phyloP scores from a whole-genome alignment of 345 rosid genomes.

The Jatropha curcas region DNA sequence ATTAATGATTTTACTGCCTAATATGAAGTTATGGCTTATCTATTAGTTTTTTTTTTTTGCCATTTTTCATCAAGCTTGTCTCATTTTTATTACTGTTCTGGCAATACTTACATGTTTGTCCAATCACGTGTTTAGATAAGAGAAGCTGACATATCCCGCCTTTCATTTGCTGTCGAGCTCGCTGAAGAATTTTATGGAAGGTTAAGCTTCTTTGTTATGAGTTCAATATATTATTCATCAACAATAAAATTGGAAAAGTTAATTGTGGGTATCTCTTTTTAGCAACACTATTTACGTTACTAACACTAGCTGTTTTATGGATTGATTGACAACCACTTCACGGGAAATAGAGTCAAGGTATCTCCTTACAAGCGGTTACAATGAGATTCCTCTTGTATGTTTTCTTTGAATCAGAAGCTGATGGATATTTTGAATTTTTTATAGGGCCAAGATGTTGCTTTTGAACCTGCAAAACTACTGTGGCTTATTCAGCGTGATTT shows the following conservation, averaged over 20 bases:
- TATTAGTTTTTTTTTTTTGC: background rate
- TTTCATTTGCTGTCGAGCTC: slow-evolving; percentile 98
- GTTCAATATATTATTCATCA: slow-evolving; percentile 5
- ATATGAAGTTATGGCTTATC: slow-evolving; percentile 2
- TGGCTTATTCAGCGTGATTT: slow-evolving; percentile 99
- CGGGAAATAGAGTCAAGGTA: slow-evolving; percentile 89
- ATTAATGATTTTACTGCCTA: slow-evolving; percentile 1
- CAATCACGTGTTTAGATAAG: slow-evolving; percentile 58
- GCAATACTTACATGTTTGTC: slow-evolving; percentile 17
- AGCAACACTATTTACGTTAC: slow-evolving; percentile 7
- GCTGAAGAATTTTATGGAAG: slow-evolving; percentile 99
- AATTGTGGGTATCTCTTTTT: slow-evolving; percentile 8
- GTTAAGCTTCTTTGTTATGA: slow-evolving; percentile 39
- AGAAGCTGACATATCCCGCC: slow-evolving; percentile 97
- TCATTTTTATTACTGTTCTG: slow-evolving; percentile 13
- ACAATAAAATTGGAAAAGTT: background rate
- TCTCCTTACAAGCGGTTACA: slow-evolving; percentile 26
- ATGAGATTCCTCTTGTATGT: slow-evolving; percentile 16
- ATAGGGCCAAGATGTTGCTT: slow-evolving; percentile 97
- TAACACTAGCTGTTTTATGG: slow-evolving; percentile 43
- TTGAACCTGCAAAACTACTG: slow-evolving; percentile 91
- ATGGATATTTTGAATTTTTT: slow-evolving; percentile 28
- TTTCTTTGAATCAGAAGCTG: slow-evolving; percentile 6
- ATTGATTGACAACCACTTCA: slow-evolving; percentile 37
- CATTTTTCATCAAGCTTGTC: slow-evolving; percentile 6